Base-by-base conservation (phyloP, 495 filamentous ascomycete species). In the Talaromyces thailandensis region DNA sequence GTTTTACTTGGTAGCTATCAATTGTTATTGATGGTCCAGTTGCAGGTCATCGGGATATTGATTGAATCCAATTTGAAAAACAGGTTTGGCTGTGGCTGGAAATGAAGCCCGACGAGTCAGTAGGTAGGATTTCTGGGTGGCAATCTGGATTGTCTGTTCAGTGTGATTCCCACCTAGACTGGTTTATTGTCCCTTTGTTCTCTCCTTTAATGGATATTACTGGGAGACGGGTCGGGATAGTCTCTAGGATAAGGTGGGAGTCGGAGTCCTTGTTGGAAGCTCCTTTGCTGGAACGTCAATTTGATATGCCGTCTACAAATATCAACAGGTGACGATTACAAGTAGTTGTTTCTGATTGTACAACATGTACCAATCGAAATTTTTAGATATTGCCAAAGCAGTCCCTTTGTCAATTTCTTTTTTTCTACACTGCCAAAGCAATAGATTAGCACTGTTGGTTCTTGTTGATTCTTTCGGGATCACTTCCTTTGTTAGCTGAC, bases 1-100 rank as follows among this genome's bases (percentile, higher is more conserved):
- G 5, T 73, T 73, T 16, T 92, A 93, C 66, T 71, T 92, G 11
- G 70, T 92, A 28, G 76, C 89, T 0, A 87, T 93, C 56, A 58
- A 24, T 23, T 8, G n/a, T 50, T 9, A 48, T 71, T n/a, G 71
- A 67, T 16, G 71, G 74, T 32, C 58, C 60, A 3, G 9, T 74
- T 11, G 75, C 72, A 28, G 62, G 66, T 2, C 75, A 69, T 60
- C 74, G 72, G 63, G 67, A 69, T 31, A 65, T 66, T 4, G 35
- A 67, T 12, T 66, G 68, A 21, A 60, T n/a, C n/a, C 62, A 18
- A 18, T 26, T 6, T 50, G 43, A 32, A 56, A 7, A 25, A 29
- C 14, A 14, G n/a, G 23, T 51, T 24, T 62, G 25, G 26, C 31
- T 37, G 9, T 62, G n/a, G 18, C 18, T n/a, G 61, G 8, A 0